phyloP scores from a whole-genome alignment of 139 green algal genomes.

The Zygnema cylindricum region DNA sequence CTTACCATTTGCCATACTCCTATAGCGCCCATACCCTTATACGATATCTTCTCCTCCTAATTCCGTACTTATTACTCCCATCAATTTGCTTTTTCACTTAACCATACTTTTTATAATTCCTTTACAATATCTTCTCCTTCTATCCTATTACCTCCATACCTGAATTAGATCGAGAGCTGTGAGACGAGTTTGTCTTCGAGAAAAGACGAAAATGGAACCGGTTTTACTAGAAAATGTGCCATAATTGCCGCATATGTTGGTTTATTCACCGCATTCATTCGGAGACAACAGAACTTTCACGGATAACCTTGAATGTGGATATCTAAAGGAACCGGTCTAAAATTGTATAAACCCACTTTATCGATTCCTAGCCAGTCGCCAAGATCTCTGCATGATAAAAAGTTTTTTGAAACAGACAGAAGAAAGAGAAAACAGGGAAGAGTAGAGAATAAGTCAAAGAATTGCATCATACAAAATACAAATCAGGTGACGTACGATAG shows the following conservation, averaged over 20 bases:
- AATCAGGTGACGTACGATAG: too few relatives aligned
- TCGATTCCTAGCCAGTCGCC: slow-evolving; percentile 92
- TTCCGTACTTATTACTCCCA: too few relatives aligned
- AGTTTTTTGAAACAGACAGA: too few relatives aligned
- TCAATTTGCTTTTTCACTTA: too few relatives aligned
- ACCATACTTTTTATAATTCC: too few relatives aligned
- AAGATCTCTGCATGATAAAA: slow-evolving; percentile 82
- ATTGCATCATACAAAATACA: too few relatives aligned
- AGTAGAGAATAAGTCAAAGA: too few relatives aligned
- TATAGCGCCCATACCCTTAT: too few relatives aligned
- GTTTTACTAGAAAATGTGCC: slow-evolving; percentile 89
- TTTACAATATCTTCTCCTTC: too few relatives aligned
- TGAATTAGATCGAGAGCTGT: slow-evolving; percentile 95
- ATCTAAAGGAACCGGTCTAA: slow-evolving; percentile 94
- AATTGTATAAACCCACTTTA: slow-evolving; percentile 91
- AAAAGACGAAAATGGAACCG: slow-evolving; percentile 91
- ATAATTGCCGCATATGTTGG: slow-evolving; percentile 94
- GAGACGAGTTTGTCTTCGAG: slow-evolving; percentile 89
- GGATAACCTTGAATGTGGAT: slow-evolving; percentile 93
- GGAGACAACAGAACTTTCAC: slow-evolving; percentile 93
- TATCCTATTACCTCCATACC: slow-evolving; percentile 26
- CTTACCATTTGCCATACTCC: too few relatives aligned
- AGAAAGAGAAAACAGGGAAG: too few relatives aligned
- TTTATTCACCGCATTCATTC: slow-evolving; percentile 99
- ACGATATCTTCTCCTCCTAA: too few relatives aligned